Base-by-base conservation (phyloP, 352 stramenopile genomes). In the Globisporangium spiculum region DNA sequence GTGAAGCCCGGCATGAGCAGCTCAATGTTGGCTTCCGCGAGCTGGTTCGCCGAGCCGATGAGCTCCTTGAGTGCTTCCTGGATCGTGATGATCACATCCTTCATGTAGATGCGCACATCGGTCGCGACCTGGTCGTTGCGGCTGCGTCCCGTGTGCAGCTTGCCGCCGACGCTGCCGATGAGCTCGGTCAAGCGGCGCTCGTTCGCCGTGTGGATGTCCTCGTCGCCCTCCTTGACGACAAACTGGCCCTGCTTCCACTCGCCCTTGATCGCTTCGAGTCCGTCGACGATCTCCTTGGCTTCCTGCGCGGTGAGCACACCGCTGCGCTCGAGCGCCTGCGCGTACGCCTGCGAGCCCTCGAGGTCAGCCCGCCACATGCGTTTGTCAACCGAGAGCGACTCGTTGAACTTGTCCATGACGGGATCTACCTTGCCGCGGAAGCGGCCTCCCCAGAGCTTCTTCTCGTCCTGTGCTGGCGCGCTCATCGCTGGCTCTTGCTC, bases 191-290 rank as follows among this genome's bases (percentile, higher is more conserved):
- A 85, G 8, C 98, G 92, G 61, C 98, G 93, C 77, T 99, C 98
- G 76, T 99, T 99, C 54, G 97, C 97, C 54, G 97, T 99, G 82
- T 99, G 98, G 74, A 99, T 99, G 81, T 99, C 98, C 79, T 99
- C 98, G 77, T 99, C 98, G 53, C 94, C 93, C 10, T 93, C 75
- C 69, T 98, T 97, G 18, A 96, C 71, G 65, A 92, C 77, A 70
- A 98, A 98, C 26, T 63, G 75, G 48, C 82, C 81, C 24, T 59
- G 60, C 26, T 66, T 75, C 97, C 97, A 99, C 82, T 99, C 97
- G 32, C 75, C 72, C 46, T 90, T 73, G 48, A 98, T 88, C 44
- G 81, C 59, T 65, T 96, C 77, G 10, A 99, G 85, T 5, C 97
- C 97, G 30, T 81, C 67, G 9, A 97, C 78, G 60, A 99, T 96